These are phyloP conservation scores for Vitis rotundifolia DNA, from an alignment of 164 flowering plant genomes.

Conservation along the genomic window DNA sequence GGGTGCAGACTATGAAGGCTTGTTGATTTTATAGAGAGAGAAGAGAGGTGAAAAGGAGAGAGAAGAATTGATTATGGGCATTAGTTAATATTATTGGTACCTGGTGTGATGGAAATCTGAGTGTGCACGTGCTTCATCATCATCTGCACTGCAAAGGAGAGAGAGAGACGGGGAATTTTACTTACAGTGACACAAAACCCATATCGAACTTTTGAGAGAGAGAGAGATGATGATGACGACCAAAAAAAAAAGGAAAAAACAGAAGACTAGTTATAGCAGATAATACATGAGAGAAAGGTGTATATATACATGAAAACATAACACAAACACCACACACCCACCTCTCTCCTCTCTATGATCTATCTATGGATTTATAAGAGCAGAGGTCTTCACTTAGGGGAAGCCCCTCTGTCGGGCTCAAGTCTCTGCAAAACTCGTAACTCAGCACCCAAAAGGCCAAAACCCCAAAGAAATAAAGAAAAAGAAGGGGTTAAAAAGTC, in stretches of 20 bases:
- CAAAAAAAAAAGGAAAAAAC: background rate
- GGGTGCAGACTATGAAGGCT: constrained; percentile 1
- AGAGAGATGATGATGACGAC: constrained; percentile 5
- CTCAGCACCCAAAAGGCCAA: constrained; percentile 36
- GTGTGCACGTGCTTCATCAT: constrained; percentile 64
- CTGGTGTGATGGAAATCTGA: constrained; percentile 50
- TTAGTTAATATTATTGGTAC: constrained; percentile 28
- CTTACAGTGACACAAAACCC: constrained; percentile 35
- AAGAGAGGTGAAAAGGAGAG: constrained; percentile 19
- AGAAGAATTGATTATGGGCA: constrained; percentile 17
- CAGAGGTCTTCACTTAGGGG: constrained; percentile 4
- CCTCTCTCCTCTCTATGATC: constrained; percentile 3
- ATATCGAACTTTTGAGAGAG: constrained; percentile 19
- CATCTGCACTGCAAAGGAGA: constrained; percentile 31
- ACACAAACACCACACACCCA: constrained; percentile 10
- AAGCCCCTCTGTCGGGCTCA: constrained; percentile 48
- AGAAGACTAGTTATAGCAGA: constrained; percentile 3
- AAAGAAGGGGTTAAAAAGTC: constrained; percentile 39
- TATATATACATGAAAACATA: constrained; percentile 5
- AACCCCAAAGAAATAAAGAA: constrained; percentile 13
- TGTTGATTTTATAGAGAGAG: constrained; percentile 15
- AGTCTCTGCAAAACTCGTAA: constrained; percentile 45
- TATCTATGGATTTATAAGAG: constrained; percentile 15
- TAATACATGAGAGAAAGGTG: constrained; percentile 5
- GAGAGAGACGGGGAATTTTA: constrained; percentile 7